Percentiles rank a stretch among this genome's conserved stretches.
phyloP scores from a whole-genome alignment of 1,284 basidiomycete genomes.

The Rhodofomes roseus region DNA sequence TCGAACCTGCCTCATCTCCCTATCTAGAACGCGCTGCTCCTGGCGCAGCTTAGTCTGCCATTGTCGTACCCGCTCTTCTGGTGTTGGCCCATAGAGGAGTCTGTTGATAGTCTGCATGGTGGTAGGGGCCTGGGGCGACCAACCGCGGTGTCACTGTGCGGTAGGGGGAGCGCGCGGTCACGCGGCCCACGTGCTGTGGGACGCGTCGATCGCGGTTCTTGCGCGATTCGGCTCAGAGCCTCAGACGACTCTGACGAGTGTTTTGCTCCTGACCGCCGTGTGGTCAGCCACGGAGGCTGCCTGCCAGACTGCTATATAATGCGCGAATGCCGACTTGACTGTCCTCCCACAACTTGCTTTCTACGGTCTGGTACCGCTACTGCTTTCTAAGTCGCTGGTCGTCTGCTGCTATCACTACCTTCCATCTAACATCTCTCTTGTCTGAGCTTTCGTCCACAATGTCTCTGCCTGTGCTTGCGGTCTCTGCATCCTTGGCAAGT shows the following conservation, averaged over 20 bases:
- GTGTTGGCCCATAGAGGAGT: slow-evolving; percentile 91
- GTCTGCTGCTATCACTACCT: slow-evolving; percentile 4
- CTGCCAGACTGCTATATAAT: not conserved
- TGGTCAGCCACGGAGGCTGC: not conserved
- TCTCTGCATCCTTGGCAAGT: slow-evolving; percentile 9
- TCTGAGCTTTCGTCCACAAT: slow-evolving; percentile 5
- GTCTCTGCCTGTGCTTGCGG: slow-evolving; percentile 4
- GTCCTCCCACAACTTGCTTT: not conserved
- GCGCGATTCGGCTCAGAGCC: no score
- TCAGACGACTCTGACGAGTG: no score
- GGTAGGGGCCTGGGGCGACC: not conserved
- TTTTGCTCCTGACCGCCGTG: not conserved
- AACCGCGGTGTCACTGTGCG: not conserved
- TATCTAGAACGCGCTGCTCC: slow-evolving; percentile 80
- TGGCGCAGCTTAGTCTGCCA: slow-evolving; percentile 86
- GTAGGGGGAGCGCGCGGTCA: not conserved
- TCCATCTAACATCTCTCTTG: not conserved
- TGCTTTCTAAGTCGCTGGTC: slow-evolving; percentile 14
- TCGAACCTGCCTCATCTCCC: slow-evolving; percentile 91
- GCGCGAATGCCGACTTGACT: no score
- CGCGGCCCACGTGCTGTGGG: not conserved
- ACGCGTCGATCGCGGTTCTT: not conserved
- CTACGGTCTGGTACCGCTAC: slow-evolving; percentile 8
- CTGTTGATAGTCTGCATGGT: slow-evolving; percentile 85
- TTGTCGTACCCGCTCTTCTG: slow-evolving; percentile 85